Evolutionary conservation across 1,284 basidiomycete species (phyloP), one percentile per base, ranked within the genome.

Genomic region (Ceratobasidium sp.): DNA sequence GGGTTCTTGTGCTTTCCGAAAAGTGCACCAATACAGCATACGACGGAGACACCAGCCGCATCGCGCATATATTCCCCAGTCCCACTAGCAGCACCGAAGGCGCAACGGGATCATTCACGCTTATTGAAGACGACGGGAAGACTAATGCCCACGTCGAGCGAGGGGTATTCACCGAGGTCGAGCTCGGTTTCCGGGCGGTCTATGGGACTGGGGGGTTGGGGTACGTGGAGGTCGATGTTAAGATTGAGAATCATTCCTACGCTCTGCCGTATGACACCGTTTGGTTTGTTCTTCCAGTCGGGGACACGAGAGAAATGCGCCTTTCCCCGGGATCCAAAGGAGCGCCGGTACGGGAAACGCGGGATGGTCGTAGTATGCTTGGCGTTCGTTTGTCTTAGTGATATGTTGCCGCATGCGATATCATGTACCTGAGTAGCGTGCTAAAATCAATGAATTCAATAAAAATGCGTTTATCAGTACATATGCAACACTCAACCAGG

Each of bases 31-130:
- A n/a, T 29, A 73, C 71, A 2, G 71, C 47, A 44, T 73, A 73
- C 24, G 71, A 73, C 50, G 71, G 71, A 33, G 56, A 63, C 29
- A 27, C 14, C 15, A 51, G 24, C n/a, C 71, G 71, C 50, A 36
- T 73, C 5, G 71, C 71, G 71, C 71, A 73, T 64, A 73, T 73
- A 73, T 73, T 73, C 71, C 71, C 71, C 9, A 64, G 71, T 47
- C 60, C 36, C n/a, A 56, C 14, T n/a, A 24, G 59, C 17, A 3
- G 63, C 5, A 47, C 2, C 60, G 1, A 51, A 31, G 60, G 71
- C 14, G 59, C 71, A n/a, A 45, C 29, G 24, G 71, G 71, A 6
- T 54, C 71, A 17, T 73, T 73, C 51, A 73, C 33, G n/a, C 50
- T 73, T 17, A 36, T 73, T 8, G 71, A 73, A 27, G 71, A 73